Base-by-base conservation (phyloP, 257 asterid genomes). In the Leptodermis oblonga region DNA sequence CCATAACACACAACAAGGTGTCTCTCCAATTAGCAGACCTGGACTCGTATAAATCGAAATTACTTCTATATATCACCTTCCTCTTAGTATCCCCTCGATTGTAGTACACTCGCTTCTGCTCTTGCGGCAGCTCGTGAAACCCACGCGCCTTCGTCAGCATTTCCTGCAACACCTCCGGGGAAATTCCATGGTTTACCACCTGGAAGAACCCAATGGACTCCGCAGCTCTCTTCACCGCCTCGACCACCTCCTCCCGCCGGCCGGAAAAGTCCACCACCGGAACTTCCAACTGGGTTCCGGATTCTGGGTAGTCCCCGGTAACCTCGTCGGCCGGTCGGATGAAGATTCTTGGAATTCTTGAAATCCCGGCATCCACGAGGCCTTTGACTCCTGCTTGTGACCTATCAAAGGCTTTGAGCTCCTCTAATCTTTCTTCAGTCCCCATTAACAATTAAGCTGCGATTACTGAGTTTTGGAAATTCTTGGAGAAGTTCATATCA, bases 361-460 rank as follows among this genome's bases (percentile, higher is more conserved):
- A 71, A 62, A 71, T 71, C 6, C 70, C 75, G 25, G 64, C 48
- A n/a, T 65, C 76, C 13, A 65, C 67, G 10, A 53, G 5, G 65
- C 71, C 76, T 63, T 72, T 72, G 2, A 72, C 70, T 65, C 71
- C 76, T 28, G 76, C 75, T 62, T 62, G 59, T 17, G 70, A 13
- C 33, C 43, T 45, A 39, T 71, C 70, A 71, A 62, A 71, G 34
- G 75, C 70, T 37, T 61, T 70, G 39, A 70, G 52, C 25, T 70
- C 61, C 33, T 22, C 25, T 15, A 70, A 7, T 15, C 74, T 48
- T 30, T 60, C 28, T 17, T 66, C 60, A 9, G 4, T 34, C 33
- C 56, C 70, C 55, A 45, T 66, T 33, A 31, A 1, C 17, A 30
- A 26, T 61, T 60, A 5, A 61, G 46, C 28, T 33, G 26, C 18